A percentile compares a stretch with the other conserved stretches of the same genome.
Evolutionary conservation across 441 rosid species (phyloP).

Genomic region (Melianthus villosus): DNA sequence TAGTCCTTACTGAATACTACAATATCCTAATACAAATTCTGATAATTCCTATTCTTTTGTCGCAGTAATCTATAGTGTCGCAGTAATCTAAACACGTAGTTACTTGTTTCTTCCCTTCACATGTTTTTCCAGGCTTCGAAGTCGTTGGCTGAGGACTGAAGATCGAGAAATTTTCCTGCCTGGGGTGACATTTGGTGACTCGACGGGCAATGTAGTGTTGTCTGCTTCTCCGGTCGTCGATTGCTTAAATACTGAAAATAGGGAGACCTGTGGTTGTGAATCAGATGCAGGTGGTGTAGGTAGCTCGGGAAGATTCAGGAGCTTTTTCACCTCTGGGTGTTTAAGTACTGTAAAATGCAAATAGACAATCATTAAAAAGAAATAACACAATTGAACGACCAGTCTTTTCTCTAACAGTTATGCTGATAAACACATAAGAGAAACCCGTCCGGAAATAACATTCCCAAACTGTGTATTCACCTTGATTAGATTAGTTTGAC

Average conservation of each 20-base stretch:
- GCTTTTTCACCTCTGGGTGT: constrained; percentile 27
- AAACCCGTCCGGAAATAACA: no score
- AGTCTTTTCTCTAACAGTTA: not conserved
- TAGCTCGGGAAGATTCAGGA: constrained; percentile 18
- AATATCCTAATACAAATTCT: no score
- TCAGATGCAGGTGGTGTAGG: constrained; percentile 10
- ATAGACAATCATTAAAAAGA: not conserved
- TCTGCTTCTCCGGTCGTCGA: not conserved
- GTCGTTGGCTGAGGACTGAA: constrained; percentile 24
- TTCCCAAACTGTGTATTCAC: no score
- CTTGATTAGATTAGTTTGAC: no score
- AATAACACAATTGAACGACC: not conserved
- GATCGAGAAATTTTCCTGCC: constrained; percentile 15
- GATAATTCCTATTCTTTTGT: no score
- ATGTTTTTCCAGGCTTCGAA: constrained; percentile 15
- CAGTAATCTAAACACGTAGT: no score
- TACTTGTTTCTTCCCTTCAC: constrained; percentile 15
- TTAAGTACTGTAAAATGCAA: constrained; percentile 16
- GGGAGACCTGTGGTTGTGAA: constrained; percentile 11
- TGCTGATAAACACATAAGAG: no score
- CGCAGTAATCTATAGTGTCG: no score
- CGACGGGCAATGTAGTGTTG: constrained; percentile 3
- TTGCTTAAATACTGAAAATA: constrained; percentile 8
- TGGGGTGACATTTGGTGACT: constrained; percentile 13
- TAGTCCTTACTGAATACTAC: no score